Evolutionary conservation across 352 stramenopile genomes (phyloP).

Genomic region (Globisporangium echinulatum): DNA sequence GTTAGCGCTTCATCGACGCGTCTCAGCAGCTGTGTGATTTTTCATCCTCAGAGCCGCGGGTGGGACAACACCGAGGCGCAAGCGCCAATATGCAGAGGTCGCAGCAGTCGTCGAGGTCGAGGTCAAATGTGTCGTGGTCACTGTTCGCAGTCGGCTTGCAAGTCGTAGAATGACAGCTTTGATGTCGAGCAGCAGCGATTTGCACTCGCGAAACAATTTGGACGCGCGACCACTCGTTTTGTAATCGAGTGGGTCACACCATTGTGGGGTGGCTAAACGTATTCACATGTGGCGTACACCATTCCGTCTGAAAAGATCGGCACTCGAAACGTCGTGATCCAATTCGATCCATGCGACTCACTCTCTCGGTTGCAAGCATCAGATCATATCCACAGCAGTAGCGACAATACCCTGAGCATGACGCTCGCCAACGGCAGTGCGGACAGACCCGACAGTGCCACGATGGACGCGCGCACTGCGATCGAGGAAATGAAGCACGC

Average conservation of each 20-base stretch:
- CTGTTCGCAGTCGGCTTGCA: no score
- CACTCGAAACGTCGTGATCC: not conserved
- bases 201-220: no score
- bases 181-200: no score
- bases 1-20: slow-evolving; percentile 27
- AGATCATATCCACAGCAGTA: not conserved
- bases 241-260: no score
- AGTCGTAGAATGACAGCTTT: no score
- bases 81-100: not conserved
- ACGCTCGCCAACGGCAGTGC: not conserved
- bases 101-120: not conserved
- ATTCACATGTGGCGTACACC: no score
- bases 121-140: no score
- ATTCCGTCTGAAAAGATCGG: not conserved
- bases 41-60: slow-evolving; percentile 31
- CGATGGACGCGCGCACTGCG: not conserved
- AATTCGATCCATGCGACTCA: no score
- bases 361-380: no score
- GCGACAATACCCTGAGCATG: not conserved
- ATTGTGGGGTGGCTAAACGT: no score
- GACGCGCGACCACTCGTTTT: no score
- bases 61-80: not conserved
- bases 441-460: not conserved
- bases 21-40: slow-evolving; percentile 34
- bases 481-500: slow-evolving; percentile 25